Conservation (phyloP, 768 basidiomycete species). For the Trametopsis cervina region DNA sequence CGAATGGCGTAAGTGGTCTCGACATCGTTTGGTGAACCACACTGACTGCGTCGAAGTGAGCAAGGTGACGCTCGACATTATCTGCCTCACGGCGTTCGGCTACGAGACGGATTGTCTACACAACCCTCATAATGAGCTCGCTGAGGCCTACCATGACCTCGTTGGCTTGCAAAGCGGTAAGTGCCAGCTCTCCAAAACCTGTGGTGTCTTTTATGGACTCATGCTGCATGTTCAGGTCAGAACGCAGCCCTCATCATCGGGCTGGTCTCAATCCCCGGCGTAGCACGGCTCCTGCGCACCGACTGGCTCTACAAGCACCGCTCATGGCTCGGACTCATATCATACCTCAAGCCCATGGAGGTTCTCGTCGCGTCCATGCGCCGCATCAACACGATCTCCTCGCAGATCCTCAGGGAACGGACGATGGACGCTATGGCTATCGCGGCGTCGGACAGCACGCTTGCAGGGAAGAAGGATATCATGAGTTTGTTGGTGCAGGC, state of each 20-base stretch:
- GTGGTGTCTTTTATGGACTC: too few species aligned
- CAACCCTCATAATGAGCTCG: not conserved
- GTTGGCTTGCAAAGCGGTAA: not conserved
- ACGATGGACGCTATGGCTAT: slow-evolving; percentile 34
- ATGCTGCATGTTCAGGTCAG: not conserved
- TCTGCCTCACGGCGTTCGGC: not conserved
- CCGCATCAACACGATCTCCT: slow-evolving; percentile 32
- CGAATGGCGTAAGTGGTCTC: not conserved
- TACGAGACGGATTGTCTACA: not conserved
- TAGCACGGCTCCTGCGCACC: not conserved
- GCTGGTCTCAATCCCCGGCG: not conserved
- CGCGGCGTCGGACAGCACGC: slow-evolving; percentile 27
- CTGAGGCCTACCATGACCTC: not conserved
- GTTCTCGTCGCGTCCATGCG: slow-evolving; percentile 8
- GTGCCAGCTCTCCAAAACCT: not conserved
- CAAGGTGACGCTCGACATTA: not conserved
- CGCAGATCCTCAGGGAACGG: slow-evolving; percentile 43
- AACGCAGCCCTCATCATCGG: not conserved
- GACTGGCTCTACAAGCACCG: not conserved
- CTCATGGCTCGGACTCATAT: not conserved
- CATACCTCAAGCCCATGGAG: not conserved
- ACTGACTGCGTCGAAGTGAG: not conserved
- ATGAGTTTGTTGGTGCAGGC: slow-evolving; percentile 47
- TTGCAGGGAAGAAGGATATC: slow-evolving; percentile 37
- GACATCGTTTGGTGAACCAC: not conserved